Percentiles rank a stretch among this genome's conserved stretches.
Conservation (phyloP, 2,329 filamentous ascomycete genomes). For the Fusarium sp. region DNA sequence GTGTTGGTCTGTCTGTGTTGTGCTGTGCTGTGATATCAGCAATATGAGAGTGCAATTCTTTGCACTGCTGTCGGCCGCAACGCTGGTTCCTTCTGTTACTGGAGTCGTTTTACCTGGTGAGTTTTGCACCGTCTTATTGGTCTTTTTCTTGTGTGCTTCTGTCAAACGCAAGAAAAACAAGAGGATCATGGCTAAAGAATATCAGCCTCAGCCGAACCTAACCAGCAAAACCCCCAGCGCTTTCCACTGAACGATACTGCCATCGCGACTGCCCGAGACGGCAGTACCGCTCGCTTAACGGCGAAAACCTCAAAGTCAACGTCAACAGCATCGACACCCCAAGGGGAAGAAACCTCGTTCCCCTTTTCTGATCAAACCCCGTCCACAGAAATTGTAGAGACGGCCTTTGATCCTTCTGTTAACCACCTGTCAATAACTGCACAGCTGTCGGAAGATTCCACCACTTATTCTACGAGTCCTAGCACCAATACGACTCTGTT, state of each 20-base stretch:
- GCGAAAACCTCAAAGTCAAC: constrained; percentile 1
- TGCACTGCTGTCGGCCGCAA: constrained; percentile 37
- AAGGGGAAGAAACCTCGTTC: neutral
- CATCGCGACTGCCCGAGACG: constrained; percentile 19
- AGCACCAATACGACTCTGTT: neutral
- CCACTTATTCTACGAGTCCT: neutral
- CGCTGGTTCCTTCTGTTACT: constrained; percentile 28
- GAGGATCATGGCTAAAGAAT: constrained; percentile 15
- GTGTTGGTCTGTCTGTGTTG: neutral
- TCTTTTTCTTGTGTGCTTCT: neutral
- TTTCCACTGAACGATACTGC: constrained; percentile 37
- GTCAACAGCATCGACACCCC: neutral
- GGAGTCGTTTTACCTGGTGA: constrained; percentile 39
- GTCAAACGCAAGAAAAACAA: neutral
- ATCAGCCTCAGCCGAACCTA: constrained; percentile 10
- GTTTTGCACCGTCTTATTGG: constrained; percentile 3
- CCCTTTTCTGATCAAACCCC: neutral
- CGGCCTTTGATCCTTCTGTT: neutral
- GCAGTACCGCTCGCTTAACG: constrained; percentile 29
- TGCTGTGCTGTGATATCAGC: constrained; percentile 4
- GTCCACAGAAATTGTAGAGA: neutral
- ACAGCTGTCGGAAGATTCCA: neutral
- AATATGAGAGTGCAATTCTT: constrained; percentile 40
- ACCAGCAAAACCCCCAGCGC: constrained; percentile 4
- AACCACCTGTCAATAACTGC: constrained; percentile 1